These are phyloP conservation scores for Trichoderma gamsii DNA, from an alignment of 495 filamentous ascomycete genomes.

Conservation along the genomic window DNA sequence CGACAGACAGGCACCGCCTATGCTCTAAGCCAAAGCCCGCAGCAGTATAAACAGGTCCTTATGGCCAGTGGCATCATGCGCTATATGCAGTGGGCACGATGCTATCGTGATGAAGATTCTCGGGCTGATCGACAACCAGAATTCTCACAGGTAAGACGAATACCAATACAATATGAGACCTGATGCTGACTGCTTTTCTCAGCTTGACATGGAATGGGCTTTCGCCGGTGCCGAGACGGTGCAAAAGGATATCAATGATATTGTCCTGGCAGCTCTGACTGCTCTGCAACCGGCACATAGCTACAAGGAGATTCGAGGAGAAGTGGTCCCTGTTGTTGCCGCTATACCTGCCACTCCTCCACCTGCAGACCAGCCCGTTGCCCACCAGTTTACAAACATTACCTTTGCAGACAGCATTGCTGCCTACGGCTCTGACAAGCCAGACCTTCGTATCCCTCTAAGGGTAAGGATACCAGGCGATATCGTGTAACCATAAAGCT, in stretches of 20 bases:
- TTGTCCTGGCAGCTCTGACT: constrained; percentile 19
- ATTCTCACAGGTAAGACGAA: constrained; percentile 72
- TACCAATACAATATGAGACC: neutral
- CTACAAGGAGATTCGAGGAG: constrained; percentile 54
- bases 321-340: constrained; percentile 2
- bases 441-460: constrained; percentile 62
- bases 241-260: constrained; percentile 16
- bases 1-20: constrained; percentile 67
- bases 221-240: constrained; percentile 11
- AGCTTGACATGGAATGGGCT: constrained; percentile 67
- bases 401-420: constrained; percentile 50
- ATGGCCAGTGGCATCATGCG: constrained; percentile 79
- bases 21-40: constrained; percentile 90
- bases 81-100: constrained; percentile 91
- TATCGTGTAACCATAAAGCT: constrained; percentile 15
- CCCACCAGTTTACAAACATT: constrained; percentile 9
- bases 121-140: constrained; percentile 92
- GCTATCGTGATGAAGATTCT: constrained; percentile 93
- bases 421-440: constrained; percentile 82
- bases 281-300: constrained; percentile 36
- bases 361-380: neutral
- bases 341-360: neutral
- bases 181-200: neutral
- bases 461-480: constrained; percentile 30
- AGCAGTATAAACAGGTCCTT: constrained; percentile 97